Evolutionary conservation across 345 rosid genomes (phyloP).

Genomic region (Lepidium africanum): DNA sequence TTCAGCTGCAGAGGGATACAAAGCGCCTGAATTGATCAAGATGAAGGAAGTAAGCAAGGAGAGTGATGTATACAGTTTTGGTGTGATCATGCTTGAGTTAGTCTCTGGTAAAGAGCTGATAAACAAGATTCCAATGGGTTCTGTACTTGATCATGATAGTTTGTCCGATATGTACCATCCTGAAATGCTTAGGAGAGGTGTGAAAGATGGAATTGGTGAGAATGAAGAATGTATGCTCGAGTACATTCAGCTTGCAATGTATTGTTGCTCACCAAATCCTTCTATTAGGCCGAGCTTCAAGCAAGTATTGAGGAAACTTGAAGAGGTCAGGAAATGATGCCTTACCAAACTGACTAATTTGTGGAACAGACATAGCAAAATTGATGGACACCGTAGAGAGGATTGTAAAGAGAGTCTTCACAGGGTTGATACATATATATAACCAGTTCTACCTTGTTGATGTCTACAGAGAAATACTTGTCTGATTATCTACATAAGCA

Average conservation of each 20-base stretch:
- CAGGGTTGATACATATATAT: not conserved
- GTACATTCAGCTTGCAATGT: conserved; percentile 67
- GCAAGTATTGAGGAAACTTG: conserved; percentile 58
- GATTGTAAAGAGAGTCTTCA: not conserved
- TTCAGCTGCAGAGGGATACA: conserved; percentile 71
- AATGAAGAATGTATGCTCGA: conserved; percentile 49
- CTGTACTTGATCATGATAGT: conserved; percentile 42
- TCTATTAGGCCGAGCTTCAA: conserved; percentile 61
- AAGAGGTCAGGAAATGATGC: conserved; percentile 47
- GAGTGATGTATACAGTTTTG: conserved; percentile 72
- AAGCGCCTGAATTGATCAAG: conserved; percentile 87
- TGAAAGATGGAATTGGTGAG: conserved; percentile 27
- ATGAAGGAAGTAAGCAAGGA: conserved; percentile 61
- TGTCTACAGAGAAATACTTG: not conserved
- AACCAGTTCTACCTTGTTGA: not conserved
- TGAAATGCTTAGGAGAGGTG: conserved; percentile 28
- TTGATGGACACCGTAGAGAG: not conserved
- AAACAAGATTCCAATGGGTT: not conserved
- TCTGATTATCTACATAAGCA: not conserved
- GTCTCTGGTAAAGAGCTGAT: conserved; percentile 62
- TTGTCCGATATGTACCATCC: conserved; percentile 51
- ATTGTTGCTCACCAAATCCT: conserved; percentile 78
- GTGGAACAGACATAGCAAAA: not conserved
- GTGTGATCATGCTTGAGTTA: conserved; percentile 73
- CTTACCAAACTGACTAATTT: not conserved